Evolutionary conservation across 495 filamentous ascomycete genomes (phyloP).

Genomic region (Emericellopsis terricola): DNA sequence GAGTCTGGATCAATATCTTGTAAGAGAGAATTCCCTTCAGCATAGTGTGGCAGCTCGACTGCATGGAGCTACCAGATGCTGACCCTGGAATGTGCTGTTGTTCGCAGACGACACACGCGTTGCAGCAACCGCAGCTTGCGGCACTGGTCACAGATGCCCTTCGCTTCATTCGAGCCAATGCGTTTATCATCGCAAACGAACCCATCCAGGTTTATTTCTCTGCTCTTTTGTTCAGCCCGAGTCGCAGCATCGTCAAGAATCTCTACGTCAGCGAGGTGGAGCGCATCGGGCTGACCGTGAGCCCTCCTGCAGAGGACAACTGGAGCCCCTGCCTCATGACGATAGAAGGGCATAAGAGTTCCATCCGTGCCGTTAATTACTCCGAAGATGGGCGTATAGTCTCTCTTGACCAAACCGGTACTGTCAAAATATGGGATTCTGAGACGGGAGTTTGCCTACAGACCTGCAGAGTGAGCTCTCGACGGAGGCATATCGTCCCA

Average conservation of each 20-base stretch:
- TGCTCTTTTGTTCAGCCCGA: constrained; percentile 8
- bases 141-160: constrained; percentile 4
- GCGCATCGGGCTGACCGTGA: neutral
- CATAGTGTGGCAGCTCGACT: too few species aligned
- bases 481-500: too few species aligned
- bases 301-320: neutral
- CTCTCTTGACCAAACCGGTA: neutral
- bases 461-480: too few species aligned
- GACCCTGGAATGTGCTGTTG: too few species aligned
- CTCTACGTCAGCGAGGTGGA: constrained; percentile 1
- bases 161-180: constrained; percentile 5
- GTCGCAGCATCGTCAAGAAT: neutral
- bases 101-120: too few species aligned
- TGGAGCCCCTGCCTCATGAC: constrained; percentile 6
- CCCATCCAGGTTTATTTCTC: constrained; percentile 8
- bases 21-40: neutral
- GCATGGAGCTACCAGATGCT: too few species aligned
- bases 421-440: neutral
- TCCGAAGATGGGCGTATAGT: neutral
- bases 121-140: neutral
- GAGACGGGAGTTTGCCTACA: neutral
- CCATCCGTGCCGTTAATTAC: neutral
- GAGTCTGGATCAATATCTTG: neutral
- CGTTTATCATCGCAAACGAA: constrained; percentile 4
- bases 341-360: constrained; percentile 1